Evolutionary conservation across 495 filamentous ascomycete genomes (phyloP), one percentile per base, ranked within the genome.

Genomic region (Penicillium turbatum): DNA sequence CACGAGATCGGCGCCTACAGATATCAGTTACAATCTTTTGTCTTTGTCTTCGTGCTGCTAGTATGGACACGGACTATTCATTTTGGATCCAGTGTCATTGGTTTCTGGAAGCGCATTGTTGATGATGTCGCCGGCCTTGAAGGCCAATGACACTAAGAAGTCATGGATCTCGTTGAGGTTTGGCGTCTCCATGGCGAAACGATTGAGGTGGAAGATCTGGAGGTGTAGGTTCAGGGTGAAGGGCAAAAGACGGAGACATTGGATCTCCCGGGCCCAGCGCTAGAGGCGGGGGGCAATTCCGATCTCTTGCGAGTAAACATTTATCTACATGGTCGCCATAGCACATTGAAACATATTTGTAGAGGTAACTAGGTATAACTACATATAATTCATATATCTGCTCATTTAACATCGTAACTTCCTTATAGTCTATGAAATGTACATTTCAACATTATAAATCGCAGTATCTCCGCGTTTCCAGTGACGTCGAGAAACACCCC

Each of bases 141-240:
- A 71, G 61, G 92, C 92, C 40, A 97, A 67, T 46, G 73, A 68
- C 55, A 95, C 72, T 34, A 97, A 79, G 32, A 82, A 81, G 63
- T 95, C 88, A 59, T 90, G 90, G 51, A 97, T 87, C 24, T 89
- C 82, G 61, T 87, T 78, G 43, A 96, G 78, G 63, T 96, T 78
- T 59, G 66, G 48, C 6, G 27, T 16, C 2, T 41, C 45, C 61
- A 64, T 64, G 3, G n/a, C 54, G 53, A 31, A n/a, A 13, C 2
- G n/a, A 19, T 35, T 30, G n/a, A 29, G 21, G 32, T 45, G 7
- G n/a, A 0, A 21, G 26, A 27, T 4, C 4, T 24, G 21, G n/a
- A n/a, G n/a, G 15, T 10, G 35, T 29, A 31, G 26, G 19, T 41
- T 17, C 10, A 31, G 29, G 41, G 21, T 42, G 0, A 15, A 24